Base-by-base conservation (phyloP, 202 grass and related monocot genomes). In the Hordeum pubiflorum region DNA sequence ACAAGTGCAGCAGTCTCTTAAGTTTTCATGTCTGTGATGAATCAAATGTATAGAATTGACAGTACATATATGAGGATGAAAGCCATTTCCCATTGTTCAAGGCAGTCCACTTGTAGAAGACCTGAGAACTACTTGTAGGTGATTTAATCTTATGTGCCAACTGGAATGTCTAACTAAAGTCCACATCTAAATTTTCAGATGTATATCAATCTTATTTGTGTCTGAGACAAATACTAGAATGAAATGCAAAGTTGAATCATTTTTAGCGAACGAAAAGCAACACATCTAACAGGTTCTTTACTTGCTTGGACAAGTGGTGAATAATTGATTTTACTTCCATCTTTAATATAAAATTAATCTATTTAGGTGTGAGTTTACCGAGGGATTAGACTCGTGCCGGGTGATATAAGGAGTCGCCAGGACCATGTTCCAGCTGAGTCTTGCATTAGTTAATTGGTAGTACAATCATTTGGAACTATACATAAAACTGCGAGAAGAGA, bases 1-100 rank as follows among this genome's bases (percentile, higher is more conserved):
- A 41, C 40, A 87, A 74, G 79, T 55, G 27, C 15, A 12, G 6
- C 54, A 43, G 31, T 72, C 57, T 54, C 9, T 43, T 23, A 52
- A 81, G 41, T 63, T 77, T 77, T 71, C 63, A 5, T 38, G n/a
- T 56, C 37, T 11, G 44, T 63, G 54, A 76, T 63, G 54, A 76
- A 29, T 61, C 23, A 24, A 72, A 12, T 18, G 66, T 65, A 7
- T 29, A 69, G 14, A 26, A 13, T 39, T 60, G 29, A 77, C 57
- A 72, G 63, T 33, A 39, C 22, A 87, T 37, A 77, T 70, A 39
- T 41, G 36, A 22, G 68, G 32, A 76, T 36, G 15, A 12, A 22
- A 72, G 23, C 31, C n/a, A 58, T 22, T 62, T 15, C 10, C n/a
- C 75, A 72, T 38, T 63, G 46, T 63, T 56, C 40, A 55, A 65